phyloP scores from a whole-genome alignment of 2,329 filamentous ascomycete genomes.

The Sphaerulina musiva region DNA sequence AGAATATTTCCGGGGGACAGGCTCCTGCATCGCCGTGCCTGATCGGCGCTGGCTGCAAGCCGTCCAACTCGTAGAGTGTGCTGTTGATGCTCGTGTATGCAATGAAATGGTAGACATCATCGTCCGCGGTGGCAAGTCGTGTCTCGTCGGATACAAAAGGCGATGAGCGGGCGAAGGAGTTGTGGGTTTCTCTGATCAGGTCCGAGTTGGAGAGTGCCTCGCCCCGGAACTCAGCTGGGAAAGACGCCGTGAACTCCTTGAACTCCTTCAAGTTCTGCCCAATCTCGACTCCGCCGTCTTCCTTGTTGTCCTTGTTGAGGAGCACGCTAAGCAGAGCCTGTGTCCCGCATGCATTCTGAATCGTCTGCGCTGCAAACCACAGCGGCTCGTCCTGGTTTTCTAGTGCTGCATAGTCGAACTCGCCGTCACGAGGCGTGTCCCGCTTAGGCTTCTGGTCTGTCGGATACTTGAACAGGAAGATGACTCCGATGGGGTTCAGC shows the following conservation, averaged over 20 bases:
- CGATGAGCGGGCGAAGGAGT: conserved; percentile 79
- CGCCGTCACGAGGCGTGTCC: conserved; percentile 68
- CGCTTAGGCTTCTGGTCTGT: conserved; percentile 57
- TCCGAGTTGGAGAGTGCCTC: conserved; percentile 64
- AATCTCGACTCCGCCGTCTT: conserved; percentile 55
- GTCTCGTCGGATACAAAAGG: conserved; percentile 91
- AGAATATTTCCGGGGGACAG: conserved; percentile 66
- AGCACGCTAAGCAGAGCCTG: conserved; percentile 89
- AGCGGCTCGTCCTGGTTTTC: conserved; percentile 43
- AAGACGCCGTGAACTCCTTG: conserved; percentile 78
- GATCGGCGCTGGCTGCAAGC: conserved; percentile 87
- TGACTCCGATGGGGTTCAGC: conserved; percentile 62
- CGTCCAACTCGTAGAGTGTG: conserved; percentile 87
- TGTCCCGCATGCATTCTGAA: conserved; percentile 96
- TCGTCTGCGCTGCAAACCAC: conserved; percentile 95
- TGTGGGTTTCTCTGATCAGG: conserved; percentile 62
- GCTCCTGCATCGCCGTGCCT: conserved; percentile 65
- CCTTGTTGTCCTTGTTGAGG: conserved; percentile 62
- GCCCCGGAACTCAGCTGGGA: conserved; percentile 63
- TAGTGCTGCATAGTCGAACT: conserved; percentile 67
- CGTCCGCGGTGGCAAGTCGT: conserved; percentile 61
- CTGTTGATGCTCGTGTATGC: conserved; percentile 80
- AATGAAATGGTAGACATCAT: conserved; percentile 96
- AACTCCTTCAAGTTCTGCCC: conserved; percentile 67
- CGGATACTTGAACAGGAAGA: conserved; percentile 97